Evolutionary conservation across 257 asterid genomes (phyloP).

Genomic region (Nicotiana noctiflora): DNA sequence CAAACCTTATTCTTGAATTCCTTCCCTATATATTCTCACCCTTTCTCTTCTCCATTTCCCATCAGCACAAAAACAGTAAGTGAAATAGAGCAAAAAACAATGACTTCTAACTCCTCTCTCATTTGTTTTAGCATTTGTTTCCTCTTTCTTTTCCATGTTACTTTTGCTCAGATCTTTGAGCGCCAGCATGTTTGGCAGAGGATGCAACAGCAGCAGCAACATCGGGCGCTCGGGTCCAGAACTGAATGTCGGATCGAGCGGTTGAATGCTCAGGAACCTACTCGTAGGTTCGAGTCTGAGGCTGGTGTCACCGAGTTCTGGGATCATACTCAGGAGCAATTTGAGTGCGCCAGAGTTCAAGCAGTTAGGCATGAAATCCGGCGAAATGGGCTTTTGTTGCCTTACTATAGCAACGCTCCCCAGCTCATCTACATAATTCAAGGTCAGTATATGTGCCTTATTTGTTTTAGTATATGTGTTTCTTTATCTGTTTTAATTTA

Average conservation of each 20-base stretch:
- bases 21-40: neutral
- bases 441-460: constrained; percentile 14
- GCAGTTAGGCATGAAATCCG: constrained; percentile 26
- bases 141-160: constrained; percentile 18
- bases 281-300: constrained; percentile 16
- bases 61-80: neutral
- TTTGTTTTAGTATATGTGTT: neutral
- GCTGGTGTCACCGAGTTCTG: constrained; percentile 45
- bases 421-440: constrained; percentile 34
- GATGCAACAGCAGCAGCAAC: constrained; percentile 25
- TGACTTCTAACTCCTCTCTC: neutral
- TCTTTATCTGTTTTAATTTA: neutral
- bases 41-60: neutral
- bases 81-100: neutral
- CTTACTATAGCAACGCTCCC: constrained; percentile 45
- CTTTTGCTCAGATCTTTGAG: constrained; percentile 24
- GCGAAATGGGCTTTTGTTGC: constrained; percentile 43
- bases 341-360: constrained; percentile 43
- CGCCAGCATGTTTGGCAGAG: constrained; percentile 24
- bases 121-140: constrained; percentile 14
- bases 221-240: constrained; percentile 39
- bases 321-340: constrained; percentile 21
- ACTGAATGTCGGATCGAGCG: constrained; percentile 33
- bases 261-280: constrained; percentile 36
- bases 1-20: neutral